phyloP scores from a whole-genome alignment of 148 eudicot genomes.

The Vaccinium macrocarpon region DNA sequence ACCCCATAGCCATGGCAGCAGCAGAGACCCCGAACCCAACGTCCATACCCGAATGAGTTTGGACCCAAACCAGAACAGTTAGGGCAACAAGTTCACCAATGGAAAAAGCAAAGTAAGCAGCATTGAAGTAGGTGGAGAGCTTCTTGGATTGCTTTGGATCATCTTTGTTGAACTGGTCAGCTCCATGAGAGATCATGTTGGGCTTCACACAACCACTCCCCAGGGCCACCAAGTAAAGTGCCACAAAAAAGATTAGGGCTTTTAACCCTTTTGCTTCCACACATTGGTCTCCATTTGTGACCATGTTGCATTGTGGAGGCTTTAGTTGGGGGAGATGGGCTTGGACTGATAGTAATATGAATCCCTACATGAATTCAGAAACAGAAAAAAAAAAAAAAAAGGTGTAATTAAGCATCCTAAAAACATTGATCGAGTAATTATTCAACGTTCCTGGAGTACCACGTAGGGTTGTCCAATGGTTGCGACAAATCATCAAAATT shows the following conservation, averaged over 20 bases:
- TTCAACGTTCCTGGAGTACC: too few species aligned
- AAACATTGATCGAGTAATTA: too few species aligned
- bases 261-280: constrained; percentile 70
- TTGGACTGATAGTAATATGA: constrained; percentile 84
- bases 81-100: constrained; percentile 84
- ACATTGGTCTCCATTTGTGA: constrained; percentile 37
- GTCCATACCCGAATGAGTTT: constrained; percentile 97
- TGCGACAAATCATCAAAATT: too few species aligned
- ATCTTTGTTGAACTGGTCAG: constrained; percentile 64
- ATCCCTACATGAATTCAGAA: constrained; percentile 50
- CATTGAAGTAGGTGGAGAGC: constrained; percentile 88
- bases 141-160: constrained; percentile 55
- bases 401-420: background rate
- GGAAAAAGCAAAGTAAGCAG: constrained; percentile 92
- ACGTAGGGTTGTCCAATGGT: too few species aligned
- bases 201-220: constrained; percentile 99
- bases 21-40: constrained; percentile 95
- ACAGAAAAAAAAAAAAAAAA: background rate
- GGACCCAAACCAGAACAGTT: constrained; percentile 86
- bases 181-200: constrained; percentile 97
- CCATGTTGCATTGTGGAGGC: constrained; percentile 82
- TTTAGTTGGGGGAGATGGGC: constrained; percentile 92
- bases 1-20: constrained; percentile 82
- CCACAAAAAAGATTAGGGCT: constrained; percentile 70
- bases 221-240: constrained; percentile 83